Conservation (phyloP, 2,329 filamentous ascomycete genomes). For the Aspergillus aculeatinus region DNA sequence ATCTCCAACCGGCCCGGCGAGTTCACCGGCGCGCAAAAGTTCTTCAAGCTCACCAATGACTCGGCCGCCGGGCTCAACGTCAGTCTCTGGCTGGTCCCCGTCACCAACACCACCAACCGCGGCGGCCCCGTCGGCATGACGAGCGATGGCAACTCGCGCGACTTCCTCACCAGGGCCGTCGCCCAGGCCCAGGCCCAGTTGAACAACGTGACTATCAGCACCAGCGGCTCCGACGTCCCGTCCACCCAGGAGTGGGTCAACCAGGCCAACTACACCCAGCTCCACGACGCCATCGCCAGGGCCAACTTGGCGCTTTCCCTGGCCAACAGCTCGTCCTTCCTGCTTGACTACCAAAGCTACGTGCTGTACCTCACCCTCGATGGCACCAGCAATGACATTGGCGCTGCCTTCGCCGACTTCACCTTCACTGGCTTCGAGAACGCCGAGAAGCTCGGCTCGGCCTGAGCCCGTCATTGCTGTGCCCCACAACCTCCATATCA, state of each 20-base stretch:
- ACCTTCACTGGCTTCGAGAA: neutral
- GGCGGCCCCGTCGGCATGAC: constrained; percentile 2
- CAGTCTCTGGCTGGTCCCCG: constrained; percentile 1
- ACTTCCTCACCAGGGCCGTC: neutral
- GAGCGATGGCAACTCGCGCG: neutral
- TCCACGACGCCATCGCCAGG: constrained; percentile 1
- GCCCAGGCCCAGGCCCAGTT: neutral
- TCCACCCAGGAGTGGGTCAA: constrained; percentile 4
- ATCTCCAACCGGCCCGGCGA: constrained; percentile 3
- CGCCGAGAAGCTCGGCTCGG: neutral
- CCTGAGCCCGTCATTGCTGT: neutral
- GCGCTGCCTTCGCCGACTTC: neutral
- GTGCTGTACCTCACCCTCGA: neutral
- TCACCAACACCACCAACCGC: constrained; percentile 1
- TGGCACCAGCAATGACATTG: neutral
- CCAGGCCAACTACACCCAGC: neutral
- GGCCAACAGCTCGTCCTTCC: constrained; percentile 1
- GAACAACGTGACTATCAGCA: neutral
- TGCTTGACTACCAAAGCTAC: neutral
- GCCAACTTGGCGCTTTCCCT: neutral
- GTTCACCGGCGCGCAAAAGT: constrained; percentile 2
- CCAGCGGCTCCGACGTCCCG: neutral
- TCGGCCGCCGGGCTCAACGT: constrained; percentile 1
- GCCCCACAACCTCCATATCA: neutral
- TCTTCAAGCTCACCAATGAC: constrained; percentile 2